A percentile compares a stretch with the other conserved stretches of the same genome.
phyloP scores from a whole-genome alignment of 2,329 filamentous ascomycete genomes.

The Coniella lustricola region DNA sequence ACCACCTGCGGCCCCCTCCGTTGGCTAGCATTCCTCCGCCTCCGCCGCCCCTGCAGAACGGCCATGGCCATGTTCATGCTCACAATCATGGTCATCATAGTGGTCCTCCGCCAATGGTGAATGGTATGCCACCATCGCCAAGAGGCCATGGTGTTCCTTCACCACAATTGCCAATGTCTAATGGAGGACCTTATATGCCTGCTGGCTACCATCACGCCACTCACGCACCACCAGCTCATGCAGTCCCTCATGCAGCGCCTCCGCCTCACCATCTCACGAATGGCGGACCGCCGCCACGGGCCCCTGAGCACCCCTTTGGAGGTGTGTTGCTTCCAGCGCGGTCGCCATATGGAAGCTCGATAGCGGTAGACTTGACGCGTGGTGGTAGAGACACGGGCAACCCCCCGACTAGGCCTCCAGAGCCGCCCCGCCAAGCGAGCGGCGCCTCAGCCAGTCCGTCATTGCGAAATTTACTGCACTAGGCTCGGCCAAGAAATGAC shows the following conservation, averaged over 20 bases:
- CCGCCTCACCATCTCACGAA: conserved; percentile 29
- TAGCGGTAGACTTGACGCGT: not conserved
- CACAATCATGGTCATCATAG: conserved; percentile 23
- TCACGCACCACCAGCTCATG: not conserved
- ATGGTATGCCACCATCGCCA: conserved; percentile 42
- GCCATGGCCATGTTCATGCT: conserved; percentile 26
- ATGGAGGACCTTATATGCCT: conserved; percentile 34
- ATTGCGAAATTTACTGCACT: conserved; percentile 65
- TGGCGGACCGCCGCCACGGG: conserved; percentile 32
- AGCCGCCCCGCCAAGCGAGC: conserved; percentile 39
- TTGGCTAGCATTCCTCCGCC: conserved; percentile 34
- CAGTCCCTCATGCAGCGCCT: conserved; percentile 21
- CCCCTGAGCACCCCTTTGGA: conserved; percentile 30
- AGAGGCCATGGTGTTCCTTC: conserved; percentile 36
- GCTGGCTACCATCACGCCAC: conserved; percentile 21
- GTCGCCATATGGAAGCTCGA: conserved; percentile 36
- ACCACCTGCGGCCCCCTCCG: conserved; percentile 42
- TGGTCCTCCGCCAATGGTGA: conserved; percentile 28
- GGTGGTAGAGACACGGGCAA: conserved; percentile 26
- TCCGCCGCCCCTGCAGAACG: conserved; percentile 36
- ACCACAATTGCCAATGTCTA: conserved; percentile 27
- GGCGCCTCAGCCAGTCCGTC: conserved; percentile 76
- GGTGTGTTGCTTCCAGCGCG: too few species aligned
- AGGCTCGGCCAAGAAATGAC: too few species aligned
- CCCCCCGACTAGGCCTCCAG: conserved; percentile 27